These are phyloP conservation scores for Thozetella sp. DNA, from an alignment of 495 filamentous ascomycete species.

Conservation along the genomic window DNA sequence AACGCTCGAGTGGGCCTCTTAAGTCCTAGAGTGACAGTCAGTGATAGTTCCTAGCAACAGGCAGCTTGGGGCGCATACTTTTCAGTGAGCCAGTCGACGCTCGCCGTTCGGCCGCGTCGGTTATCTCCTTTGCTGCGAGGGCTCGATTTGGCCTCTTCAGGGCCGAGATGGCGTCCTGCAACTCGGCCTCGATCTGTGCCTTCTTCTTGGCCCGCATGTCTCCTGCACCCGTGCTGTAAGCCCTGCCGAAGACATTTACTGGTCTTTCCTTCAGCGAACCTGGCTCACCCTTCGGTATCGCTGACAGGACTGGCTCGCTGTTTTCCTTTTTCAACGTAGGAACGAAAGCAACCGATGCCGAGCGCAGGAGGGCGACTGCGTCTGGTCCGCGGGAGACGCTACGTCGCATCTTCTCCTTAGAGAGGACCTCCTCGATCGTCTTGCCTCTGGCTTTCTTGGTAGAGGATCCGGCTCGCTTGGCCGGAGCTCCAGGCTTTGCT, in stretches of 20 bases:
- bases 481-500: slow-evolving; percentile 56
- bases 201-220: slow-evolving; percentile 74
- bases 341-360: slow-evolving; percentile 63
- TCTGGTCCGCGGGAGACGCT: slow-evolving; percentile 53
- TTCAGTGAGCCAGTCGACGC: slow-evolving; percentile 35
- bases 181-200: slow-evolving; percentile 75
- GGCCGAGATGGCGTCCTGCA: slow-evolving; percentile 79
- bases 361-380: slow-evolving; percentile 64
- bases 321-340: slow-evolving; percentile 64
- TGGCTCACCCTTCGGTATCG: slow-evolving; percentile 46
- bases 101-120: slow-evolving; percentile 69
- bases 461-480: slow-evolving; percentile 49
- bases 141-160: slow-evolving; percentile 87
- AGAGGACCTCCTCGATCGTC: slow-evolving; percentile 70
- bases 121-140: slow-evolving; percentile 71
- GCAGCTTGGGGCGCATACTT: slow-evolving; percentile 25
- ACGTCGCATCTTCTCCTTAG: slow-evolving; percentile 62
- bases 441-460: slow-evolving; percentile 55
- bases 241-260: slow-evolving; percentile 18
- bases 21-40: slow-evolving; percentile 47
- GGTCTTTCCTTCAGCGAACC: slow-evolving; percentile 35
- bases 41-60: slow-evolving; percentile 5
- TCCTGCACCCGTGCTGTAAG: slow-evolving; percentile 21
- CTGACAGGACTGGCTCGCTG: slow-evolving; percentile 59
- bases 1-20: slow-evolving; percentile 65